Evolutionary conservation across 169 alveolate genomes (phyloP).

Genomic region (Cryptosporidium ryanae): DNA sequence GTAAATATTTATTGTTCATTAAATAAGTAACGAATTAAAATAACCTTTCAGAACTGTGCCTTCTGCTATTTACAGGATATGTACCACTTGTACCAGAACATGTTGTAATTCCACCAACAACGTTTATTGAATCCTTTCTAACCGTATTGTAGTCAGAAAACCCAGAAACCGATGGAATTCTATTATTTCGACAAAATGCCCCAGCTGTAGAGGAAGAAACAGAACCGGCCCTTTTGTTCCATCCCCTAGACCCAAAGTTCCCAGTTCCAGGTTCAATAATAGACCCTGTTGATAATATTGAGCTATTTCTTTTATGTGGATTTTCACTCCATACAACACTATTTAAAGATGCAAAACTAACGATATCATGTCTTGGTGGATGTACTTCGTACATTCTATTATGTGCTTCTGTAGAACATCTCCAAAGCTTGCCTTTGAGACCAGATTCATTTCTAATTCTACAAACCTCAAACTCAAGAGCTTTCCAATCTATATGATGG

Average conservation of each 20-base stretch:
- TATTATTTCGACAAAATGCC: constrained; percentile 22
- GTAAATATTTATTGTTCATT: no score
- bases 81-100: constrained; percentile 76
- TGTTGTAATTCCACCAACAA: constrained; percentile 65
- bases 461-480: constrained; percentile 70
- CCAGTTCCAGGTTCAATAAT: constrained; percentile 53
- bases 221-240: constrained; percentile 47
- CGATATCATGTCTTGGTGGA: constrained; percentile 50
- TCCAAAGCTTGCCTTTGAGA: constrained; percentile 65
- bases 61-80: constrained; percentile 66
- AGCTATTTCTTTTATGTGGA: constrained; percentile 37
- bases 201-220: constrained; percentile 42
- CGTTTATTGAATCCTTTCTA: constrained; percentile 64
- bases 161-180: constrained; percentile 49
- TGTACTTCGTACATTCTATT: constrained; percentile 68
- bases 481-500: constrained; percentile 72
- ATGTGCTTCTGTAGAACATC: constrained; percentile 69
- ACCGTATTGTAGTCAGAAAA: constrained; percentile 46
- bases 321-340: constrained; percentile 36
- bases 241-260: constrained; percentile 21
- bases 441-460: constrained; percentile 71
- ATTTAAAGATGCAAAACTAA: constrained; percentile 40
- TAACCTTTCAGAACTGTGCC: constrained; percentile 47
- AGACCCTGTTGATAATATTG: constrained; percentile 62
- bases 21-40: no score